These are phyloP conservation scores for Triadica sebifera DNA, from an alignment of 345 rosid species.

Conservation along the genomic window DNA sequence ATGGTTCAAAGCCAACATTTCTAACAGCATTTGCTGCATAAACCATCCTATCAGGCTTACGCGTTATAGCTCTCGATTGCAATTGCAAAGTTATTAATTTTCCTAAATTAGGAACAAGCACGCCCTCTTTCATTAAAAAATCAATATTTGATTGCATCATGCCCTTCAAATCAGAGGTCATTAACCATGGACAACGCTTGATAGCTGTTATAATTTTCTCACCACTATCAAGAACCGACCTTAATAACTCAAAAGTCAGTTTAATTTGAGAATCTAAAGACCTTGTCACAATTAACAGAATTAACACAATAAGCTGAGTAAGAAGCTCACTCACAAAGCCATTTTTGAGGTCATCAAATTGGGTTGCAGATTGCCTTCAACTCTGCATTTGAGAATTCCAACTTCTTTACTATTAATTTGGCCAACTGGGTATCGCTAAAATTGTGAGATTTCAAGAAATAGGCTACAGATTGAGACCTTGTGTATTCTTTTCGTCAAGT, in stretches of 20 bases:
- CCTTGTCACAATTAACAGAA: constrained; percentile 5
- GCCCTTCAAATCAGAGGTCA: constrained; percentile 5
- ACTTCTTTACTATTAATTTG: constrained; percentile 17
- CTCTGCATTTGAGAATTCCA: neutral
- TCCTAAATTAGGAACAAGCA: constrained; percentile 1
- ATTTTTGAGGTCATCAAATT: constrained; percentile 17
- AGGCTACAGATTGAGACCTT: constrained; percentile 7
- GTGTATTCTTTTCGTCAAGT: constrained; percentile 1
- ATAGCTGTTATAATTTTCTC: constrained; percentile 13
- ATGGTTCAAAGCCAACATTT: constrained; percentile 19
- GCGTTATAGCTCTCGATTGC: constrained; percentile 9
- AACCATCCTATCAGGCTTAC: constrained; percentile 11
- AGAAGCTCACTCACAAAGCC: constrained; percentile 25
- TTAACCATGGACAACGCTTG: constrained; percentile 20
- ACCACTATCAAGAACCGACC: neutral
- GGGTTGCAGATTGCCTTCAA: constrained; percentile 13
- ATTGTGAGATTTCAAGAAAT: constrained; percentile 16
- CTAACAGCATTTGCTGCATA: constrained; percentile 13
- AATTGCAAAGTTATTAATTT: constrained; percentile 4
- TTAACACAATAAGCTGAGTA: constrained; percentile 13
- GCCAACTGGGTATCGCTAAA: constrained; percentile 20
- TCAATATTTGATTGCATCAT: constrained; percentile 21
- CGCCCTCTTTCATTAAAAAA: constrained; percentile 17
- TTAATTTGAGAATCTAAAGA: constrained; percentile 18
- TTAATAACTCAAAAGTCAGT: constrained; percentile 22